These are phyloP conservation scores for Syzygium grande DNA, from an alignment of 345 rosid genomes.

Conservation along the genomic window DNA sequence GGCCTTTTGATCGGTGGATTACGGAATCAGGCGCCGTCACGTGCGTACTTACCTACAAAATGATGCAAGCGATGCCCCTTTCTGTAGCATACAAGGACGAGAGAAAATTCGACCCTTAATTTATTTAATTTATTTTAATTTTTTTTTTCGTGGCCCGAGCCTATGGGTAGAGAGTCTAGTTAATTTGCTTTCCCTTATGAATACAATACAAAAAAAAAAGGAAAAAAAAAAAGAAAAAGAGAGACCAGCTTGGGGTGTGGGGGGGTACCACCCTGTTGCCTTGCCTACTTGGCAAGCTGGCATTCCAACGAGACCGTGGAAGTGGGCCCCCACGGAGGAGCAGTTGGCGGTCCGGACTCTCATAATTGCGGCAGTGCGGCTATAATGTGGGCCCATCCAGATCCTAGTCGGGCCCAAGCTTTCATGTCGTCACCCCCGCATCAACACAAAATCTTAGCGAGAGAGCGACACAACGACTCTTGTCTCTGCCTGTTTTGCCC, in stretches of 20 bases:
- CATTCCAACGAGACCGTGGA: neutral
- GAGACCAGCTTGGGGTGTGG: neutral
- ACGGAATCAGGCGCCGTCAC: neutral
- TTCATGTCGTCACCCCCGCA: neutral
- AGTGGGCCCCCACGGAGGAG: neutral
- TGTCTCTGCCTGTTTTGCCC: neutral
- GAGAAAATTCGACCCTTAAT: neutral
- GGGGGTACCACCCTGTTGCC: neutral
- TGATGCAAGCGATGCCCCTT: neutral
- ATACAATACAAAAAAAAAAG: neutral
- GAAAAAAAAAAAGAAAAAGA: neutral
- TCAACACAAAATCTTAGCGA: neutral
- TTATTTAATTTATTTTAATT: neutral
- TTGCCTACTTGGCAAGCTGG: neutral
- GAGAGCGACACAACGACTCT: neutral
- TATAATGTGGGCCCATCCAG: neutral
- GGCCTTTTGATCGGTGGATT: neutral
- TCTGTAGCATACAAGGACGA: neutral
- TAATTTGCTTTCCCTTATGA: neutral
- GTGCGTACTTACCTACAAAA: neutral
- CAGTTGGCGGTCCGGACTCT: neutral
- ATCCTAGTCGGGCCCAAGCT: neutral
- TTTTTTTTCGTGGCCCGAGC: neutral
- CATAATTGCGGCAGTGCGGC: neutral
- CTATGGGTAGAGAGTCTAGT: neutral